A percentile compares a stretch with the other conserved stretches of the same genome.
These are phyloP conservation scores for Platanthera guangdongensis DNA, from an alignment of 106 monocot genomes.

Conservation along the genomic window DNA sequence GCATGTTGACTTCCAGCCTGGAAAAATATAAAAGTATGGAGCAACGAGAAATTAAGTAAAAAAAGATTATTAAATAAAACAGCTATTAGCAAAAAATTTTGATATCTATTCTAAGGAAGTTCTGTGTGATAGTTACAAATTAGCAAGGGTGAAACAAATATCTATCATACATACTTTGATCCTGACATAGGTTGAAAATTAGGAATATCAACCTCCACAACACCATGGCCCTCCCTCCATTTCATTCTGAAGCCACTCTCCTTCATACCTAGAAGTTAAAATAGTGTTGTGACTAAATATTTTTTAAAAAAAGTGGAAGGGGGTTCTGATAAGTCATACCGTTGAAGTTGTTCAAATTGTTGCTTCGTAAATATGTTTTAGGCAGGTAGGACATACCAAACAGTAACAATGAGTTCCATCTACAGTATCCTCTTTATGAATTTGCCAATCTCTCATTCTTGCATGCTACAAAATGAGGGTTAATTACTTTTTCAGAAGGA, in stretches of 20 bases:
- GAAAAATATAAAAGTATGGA: neutral
- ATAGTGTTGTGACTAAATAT: no score
- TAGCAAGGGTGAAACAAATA: neutral
- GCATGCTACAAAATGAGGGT: no score
- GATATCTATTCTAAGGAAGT: neutral
- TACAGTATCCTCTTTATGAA: no score
- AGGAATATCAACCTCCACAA: constrained; percentile 82
- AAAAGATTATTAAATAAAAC: neutral
- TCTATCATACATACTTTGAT: constrained; percentile 44
- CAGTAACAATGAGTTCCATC: no score
- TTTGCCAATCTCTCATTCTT: no score
- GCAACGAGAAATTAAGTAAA: neutral
- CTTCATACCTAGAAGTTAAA: constrained; percentile 55
- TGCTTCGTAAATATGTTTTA: no score
- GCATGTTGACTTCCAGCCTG: constrained; percentile 85
- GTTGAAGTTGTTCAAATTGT: no score
- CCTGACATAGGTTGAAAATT: constrained; percentile 65
- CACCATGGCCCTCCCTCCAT: constrained; percentile 76
- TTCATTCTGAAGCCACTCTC: constrained; percentile 75
- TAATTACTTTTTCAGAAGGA: no score
- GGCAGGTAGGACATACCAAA: no score
- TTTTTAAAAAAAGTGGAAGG: neutral
- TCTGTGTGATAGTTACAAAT: neutral
- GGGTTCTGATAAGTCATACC: no score
- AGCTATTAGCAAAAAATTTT: neutral